Evolutionary conservation across 805 yeast species (phyloP), one percentile per base, ranked within the genome.

Genomic region (Candida wancherniae): DNA sequence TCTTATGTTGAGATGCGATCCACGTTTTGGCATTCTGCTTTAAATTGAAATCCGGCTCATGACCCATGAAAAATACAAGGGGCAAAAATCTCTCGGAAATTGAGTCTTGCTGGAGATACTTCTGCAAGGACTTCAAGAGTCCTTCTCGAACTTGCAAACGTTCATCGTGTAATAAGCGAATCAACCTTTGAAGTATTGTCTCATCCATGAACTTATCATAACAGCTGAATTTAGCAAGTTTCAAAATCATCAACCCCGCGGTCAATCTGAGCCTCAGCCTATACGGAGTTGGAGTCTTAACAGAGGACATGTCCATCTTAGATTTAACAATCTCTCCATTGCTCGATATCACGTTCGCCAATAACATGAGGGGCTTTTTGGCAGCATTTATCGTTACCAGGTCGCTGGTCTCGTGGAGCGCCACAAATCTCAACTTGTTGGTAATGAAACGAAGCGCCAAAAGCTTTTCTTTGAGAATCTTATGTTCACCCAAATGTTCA

Each of bases 301-400:
- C 21, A 10, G 82, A 78, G 43, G 56, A 65, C 11, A 58, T 55
- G 7, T 55, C 59, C 4, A 66, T 45, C 32, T 66, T 64, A 15
- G 36, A 55, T 51, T 31, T 71, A 40, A 79, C 73, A 19, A 86
- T 69, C 47, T 87, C 95, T 17, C 95, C 95, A 26, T 83, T 82
- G 50, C 80, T 80, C 1, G 77, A 74, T 28, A 86, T 73, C 19
- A 84, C 61, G 1, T 86, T 74, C 19, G 74, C 63, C 18, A 86
- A 63, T 16, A 86, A 57, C 45, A 80, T 83, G 39, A 85, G 70
- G 57, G 32, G 43, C 33, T 67, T 63, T 3, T 45, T 57, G 2
- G 69, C 55, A 2, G 69, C 51, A 8, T 19, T 17, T 7, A 27
- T 11, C 6, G 37, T 24, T 6, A 26, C 40, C 10, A 24, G 14